These are phyloP conservation scores for Cucurbita moschata DNA, from an alignment of 306 rosid genomes.

Conservation along the genomic window DNA sequence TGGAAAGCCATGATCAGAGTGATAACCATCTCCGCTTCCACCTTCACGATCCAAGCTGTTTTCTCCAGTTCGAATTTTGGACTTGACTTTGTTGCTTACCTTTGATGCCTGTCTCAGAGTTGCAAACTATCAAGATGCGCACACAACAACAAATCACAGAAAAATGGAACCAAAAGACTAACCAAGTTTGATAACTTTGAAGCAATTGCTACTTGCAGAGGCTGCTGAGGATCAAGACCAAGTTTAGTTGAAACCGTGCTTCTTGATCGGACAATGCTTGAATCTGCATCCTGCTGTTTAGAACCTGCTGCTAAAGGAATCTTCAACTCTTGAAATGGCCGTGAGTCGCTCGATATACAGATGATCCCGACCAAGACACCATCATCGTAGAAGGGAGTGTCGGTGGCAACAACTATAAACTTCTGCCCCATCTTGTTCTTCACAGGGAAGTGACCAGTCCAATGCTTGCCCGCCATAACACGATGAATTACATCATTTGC, in stretches of 20 bases:
- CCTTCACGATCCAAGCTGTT: constrained; percentile 50
- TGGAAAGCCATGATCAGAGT: constrained; percentile 43
- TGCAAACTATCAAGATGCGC: constrained; percentile 27
- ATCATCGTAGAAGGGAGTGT: constrained; percentile 78
- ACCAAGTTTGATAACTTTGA: constrained; percentile 87
- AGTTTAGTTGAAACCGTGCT: constrained; percentile 39
- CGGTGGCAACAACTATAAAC: constrained; percentile 36
- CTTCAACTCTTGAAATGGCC: constrained; percentile 48
- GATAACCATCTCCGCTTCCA: constrained; percentile 52
- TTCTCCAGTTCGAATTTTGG: constrained; percentile 53
- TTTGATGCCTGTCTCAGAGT: constrained; percentile 62
- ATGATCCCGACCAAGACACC: constrained; percentile 56
- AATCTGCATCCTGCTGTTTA: constrained; percentile 24
- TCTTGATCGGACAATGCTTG: constrained; percentile 27
- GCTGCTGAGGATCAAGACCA: constrained; percentile 85
- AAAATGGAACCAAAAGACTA: constrained; percentile 30
- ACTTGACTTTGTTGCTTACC: constrained; percentile 85
- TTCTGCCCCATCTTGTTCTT: constrained; percentile 64
- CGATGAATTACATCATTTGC: constrained; percentile 40
- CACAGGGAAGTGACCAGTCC: constrained; percentile 82
- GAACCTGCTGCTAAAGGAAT: constrained; percentile 16
- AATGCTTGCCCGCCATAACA: constrained; percentile 63
- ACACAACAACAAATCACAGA: constrained; percentile 18
- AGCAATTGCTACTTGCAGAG: constrained; percentile 63
- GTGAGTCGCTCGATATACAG: constrained; percentile 60